These are phyloP conservation scores for Alternaria gansuensis DNA, from an alignment of 2,329 filamentous ascomycete species.

Conservation along the genomic window DNA sequence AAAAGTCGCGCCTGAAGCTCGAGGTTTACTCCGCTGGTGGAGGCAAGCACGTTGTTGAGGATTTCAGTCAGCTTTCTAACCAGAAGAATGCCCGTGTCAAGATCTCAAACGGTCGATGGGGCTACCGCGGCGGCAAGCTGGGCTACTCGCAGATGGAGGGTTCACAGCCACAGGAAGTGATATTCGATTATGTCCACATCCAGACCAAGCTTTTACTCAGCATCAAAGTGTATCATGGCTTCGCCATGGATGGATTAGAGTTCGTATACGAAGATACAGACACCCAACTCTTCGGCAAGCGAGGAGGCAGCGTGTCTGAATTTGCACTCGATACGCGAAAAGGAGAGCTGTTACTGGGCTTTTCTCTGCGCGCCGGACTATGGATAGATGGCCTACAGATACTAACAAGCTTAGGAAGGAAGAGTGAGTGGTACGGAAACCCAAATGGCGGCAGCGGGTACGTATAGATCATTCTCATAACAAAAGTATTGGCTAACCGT, in stretches of 20 bases:
- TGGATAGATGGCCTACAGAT: conserved; percentile 93
- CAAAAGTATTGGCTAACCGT: conserved; percentile 33
- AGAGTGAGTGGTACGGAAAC: conserved; percentile 86
- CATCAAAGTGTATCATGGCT: conserved; percentile 79
- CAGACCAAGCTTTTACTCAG: conserved; percentile 77
- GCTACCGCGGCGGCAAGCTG: conserved; percentile 78
- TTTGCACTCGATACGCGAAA: conserved; percentile 85
- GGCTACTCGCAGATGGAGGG: conserved; percentile 77
- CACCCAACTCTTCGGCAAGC: conserved; percentile 85
- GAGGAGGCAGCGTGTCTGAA: conserved; percentile 73
- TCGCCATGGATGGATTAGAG: conserved; percentile 83
- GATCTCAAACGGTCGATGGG: conserved; percentile 75
- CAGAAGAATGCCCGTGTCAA: conserved; percentile 75
- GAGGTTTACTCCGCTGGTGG: conserved; percentile 80
- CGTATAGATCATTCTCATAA: conserved; percentile 54
- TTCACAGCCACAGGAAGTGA: conserved; percentile 73
- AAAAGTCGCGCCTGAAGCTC: conserved; percentile 74
- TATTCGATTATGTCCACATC: conserved; percentile 71
- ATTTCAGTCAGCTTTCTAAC: conserved; percentile 73
- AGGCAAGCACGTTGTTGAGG: conserved; percentile 77
- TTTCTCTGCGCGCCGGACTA: conserved; percentile 78
- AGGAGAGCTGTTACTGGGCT: conserved; percentile 88
- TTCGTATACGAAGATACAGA: conserved; percentile 91
- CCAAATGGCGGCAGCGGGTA: conserved; percentile 81
- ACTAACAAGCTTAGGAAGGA: conserved; percentile 85